These are phyloP conservation scores for Thermomucor indicae-seudaticae DNA, from an alignment of 371 early-diverging fungal species.

Conservation along the genomic window DNA sequence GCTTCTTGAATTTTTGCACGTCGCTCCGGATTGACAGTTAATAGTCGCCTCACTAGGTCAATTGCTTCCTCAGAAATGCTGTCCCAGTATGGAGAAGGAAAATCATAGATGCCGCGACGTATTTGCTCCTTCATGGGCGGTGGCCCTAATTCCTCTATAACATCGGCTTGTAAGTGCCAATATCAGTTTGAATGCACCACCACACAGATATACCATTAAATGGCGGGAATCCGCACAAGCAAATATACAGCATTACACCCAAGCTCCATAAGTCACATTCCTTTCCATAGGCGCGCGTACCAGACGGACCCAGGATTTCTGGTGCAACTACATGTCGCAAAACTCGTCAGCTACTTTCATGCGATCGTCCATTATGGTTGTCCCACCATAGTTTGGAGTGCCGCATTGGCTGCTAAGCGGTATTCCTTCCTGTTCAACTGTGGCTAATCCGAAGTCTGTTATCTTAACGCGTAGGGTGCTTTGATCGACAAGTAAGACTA, in stretches of 20 bases:
- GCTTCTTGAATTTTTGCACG: conserved; percentile 46
- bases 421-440: conserved; percentile 57
- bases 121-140: conserved; percentile 60
- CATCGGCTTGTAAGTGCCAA: too few relatives aligned
- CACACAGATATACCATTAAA: conserved; percentile 57
- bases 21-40: conserved; percentile 48
- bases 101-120: conserved; percentile 70
- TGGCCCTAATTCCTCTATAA: conserved; percentile 13
- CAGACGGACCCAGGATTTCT: conserved; percentile 77
- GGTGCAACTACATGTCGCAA: conserved; percentile 68
- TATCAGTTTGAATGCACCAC: background rate
- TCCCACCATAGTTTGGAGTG: conserved; percentile 91
- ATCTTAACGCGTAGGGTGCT: conserved; percentile 73
- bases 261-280: conserved; percentile 98
- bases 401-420: conserved; percentile 84
- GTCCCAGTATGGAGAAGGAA: conserved; percentile 84
- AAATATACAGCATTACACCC: conserved; percentile 97
- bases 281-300: conserved; percentile 70
- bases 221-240: conserved; percentile 94
- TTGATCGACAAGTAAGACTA: conserved; percentile 71
- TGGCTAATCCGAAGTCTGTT: conserved; percentile 94
- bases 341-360: background rate
- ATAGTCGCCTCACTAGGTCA: conserved; percentile 51
- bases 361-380: background rate
- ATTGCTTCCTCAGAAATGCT: conserved; percentile 69